phyloP scores from a whole-genome alignment of 2,329 filamentous ascomycete species.

The Colletotrichum simmondsii region DNA sequence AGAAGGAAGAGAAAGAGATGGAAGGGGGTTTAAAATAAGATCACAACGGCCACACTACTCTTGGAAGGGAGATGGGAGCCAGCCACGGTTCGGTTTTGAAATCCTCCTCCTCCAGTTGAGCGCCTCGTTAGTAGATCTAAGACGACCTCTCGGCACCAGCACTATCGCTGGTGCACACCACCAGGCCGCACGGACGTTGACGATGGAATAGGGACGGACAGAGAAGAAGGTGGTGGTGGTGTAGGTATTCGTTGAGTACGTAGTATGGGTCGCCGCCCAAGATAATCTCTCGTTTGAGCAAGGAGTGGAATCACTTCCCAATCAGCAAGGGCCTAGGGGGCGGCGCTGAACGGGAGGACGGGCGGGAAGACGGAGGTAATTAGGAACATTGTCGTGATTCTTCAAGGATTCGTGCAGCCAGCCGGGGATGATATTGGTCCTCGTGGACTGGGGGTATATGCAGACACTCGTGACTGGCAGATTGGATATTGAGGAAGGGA shows the following conservation, averaged over 20 bases:
- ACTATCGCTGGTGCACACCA: neutral
- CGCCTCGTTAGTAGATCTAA: neutral
- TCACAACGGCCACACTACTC: neutral
- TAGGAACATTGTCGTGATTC: neutral
- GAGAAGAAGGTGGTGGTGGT: neutral
- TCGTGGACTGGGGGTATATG: neutral
- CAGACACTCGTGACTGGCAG: neutral
- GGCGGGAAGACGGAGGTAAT: neutral
- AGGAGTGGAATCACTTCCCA: neutral
- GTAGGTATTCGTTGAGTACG: neutral
- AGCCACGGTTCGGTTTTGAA: neutral
- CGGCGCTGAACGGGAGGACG: neutral
- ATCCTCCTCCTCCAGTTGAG: neutral
- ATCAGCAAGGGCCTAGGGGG: neutral
- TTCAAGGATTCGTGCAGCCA: neutral
- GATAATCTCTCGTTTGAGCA: neutral
- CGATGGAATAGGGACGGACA: neutral
- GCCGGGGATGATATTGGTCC: neutral
- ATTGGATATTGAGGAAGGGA: slow-evolving; percentile 14
- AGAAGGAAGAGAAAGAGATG: neutral
- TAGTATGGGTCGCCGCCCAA: neutral
- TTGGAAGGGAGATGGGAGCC: neutral
- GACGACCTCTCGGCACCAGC: neutral
- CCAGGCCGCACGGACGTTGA: neutral
- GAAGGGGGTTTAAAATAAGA: neutral